Base-by-base conservation (phyloP, 1,284 basidiomycete species). In the Ustilago xerochloae region DNA sequence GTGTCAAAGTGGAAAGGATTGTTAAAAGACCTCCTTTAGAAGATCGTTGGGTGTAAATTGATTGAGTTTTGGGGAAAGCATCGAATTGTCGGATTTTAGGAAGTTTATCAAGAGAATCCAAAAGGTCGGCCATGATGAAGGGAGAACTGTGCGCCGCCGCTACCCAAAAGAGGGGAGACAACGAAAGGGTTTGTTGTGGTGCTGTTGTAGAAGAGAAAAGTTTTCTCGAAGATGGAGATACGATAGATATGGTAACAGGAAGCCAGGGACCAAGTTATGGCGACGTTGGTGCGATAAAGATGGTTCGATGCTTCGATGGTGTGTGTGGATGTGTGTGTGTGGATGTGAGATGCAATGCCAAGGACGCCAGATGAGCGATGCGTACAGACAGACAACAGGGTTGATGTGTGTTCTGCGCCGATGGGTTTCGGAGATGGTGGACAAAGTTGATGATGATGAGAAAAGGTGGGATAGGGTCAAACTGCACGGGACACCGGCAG, bases 11-110 rank as follows among this genome's bases (percentile, higher is more conserved):
- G 24, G 97, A 90, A 54, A 94, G 87, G 69, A 97, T 81, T 6
- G 96, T 98, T 81, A 96, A 86, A 80, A 96, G 88, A 1, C 96
- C 96, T 48, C 96, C 91, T 18, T 91, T 90, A 71, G 92, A 90
- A 2, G 94, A 93, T 60, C 91, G 90, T 22, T 91, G 86, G 77
- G 91, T 93, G 88, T 97, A 98, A 0, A 92, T 91, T 13, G 92
- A 89, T 26, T 93, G 92, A n/a, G 77, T 81, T 61, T 78, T 84
- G n/a, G 82, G 82, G 30, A 84, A 84, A 3, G 82, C 82, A 79
- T 84, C 82, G 59, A 84, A 84, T 30, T 79, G 77, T 16, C 77
- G 78, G 35, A 82, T 74, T 71, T 81, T 78, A 26, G 81, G 81
- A 28, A 82, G 55, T 56, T 60, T 73, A 51, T 82, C 81, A 20